Percentiles rank a stretch among this genome's conserved stretches.
phyloP scores from a whole-genome alignment of 305 asterid species.

The Fraxinus baroniana region DNA sequence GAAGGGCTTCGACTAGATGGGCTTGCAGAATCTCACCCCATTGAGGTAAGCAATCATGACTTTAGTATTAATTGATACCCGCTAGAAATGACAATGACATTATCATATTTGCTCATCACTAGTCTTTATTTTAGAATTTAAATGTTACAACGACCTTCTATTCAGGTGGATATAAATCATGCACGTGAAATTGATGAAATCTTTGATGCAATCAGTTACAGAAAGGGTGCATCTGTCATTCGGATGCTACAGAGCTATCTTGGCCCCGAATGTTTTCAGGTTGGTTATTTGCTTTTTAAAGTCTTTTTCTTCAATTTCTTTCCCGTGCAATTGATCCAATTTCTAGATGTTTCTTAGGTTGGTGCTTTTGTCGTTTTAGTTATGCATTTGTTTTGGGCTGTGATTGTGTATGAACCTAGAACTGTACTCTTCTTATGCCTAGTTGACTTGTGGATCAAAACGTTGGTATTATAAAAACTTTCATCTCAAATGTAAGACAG shows the following conservation, averaged over 20 bases:
- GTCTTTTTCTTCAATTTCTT: background rate
- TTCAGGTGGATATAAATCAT: slow-evolving; percentile 90
- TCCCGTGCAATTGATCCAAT: background rate
- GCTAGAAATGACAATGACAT: background rate
- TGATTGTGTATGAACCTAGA: background rate
- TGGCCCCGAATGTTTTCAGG: slow-evolving; percentile 93
- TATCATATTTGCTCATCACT: background rate
- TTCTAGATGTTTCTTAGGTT: background rate
- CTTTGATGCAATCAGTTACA: slow-evolving; percentile 93
- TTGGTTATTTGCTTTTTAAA: slow-evolving; percentile 25
- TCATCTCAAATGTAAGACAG: background rate
- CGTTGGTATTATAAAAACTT: background rate
- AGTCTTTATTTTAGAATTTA: slow-evolving; percentile 15
- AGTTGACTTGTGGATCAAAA: background rate
- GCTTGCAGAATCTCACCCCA: slow-evolving; percentile 93
- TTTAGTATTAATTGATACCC: background rate
- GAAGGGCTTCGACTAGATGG: slow-evolving; percentile 96
- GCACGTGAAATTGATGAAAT: slow-evolving; percentile 94
- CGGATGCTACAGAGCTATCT: slow-evolving; percentile 96
- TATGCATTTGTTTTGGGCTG: background rate
- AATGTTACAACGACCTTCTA: slow-evolving; percentile 24
- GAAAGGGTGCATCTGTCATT: slow-evolving; percentile 97
- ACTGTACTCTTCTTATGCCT: background rate
- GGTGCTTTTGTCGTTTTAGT: slow-evolving; percentile 1
- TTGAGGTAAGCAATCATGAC: slow-evolving; percentile 55